Evolutionary conservation across 2,329 filamentous ascomycete species (phyloP).

Genomic region (Cadophora sp.): DNA sequence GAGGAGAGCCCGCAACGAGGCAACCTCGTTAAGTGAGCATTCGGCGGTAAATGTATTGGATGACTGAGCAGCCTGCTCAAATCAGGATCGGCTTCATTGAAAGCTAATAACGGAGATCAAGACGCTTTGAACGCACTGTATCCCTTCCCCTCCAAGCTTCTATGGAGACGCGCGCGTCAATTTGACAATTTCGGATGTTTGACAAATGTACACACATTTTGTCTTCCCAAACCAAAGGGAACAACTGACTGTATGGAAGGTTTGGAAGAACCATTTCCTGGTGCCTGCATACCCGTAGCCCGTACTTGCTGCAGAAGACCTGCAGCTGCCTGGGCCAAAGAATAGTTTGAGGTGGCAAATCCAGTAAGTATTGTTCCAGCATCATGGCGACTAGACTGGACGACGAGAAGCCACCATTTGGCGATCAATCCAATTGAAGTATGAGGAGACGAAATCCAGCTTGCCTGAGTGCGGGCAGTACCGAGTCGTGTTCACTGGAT

Average conservation of each 20-base stretch:
- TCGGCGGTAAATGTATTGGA: conserved; percentile 25
- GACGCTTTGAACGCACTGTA: conserved; percentile 24
- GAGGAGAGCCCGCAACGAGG: conserved; percentile 19
- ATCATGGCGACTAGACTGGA: conserved; percentile 23
- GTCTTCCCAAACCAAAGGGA: not conserved
- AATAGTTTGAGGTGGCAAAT: not conserved
- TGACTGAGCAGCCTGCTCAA: conserved; percentile 14
- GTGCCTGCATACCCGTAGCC: conserved; percentile 34
- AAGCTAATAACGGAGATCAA: conserved; percentile 24
- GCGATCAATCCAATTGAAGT: conserved; percentile 21
- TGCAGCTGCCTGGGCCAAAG: conserved; percentile 1
- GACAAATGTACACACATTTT: conserved; percentile 1
- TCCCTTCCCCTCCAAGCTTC: conserved; percentile 15
- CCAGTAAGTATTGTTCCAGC: conserved; percentile 17
- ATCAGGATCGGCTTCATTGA: conserved; percentile 13
- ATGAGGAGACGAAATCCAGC: conserved; percentile 13
- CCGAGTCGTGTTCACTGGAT: conserved; percentile 25
- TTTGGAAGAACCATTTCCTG: conserved; percentile 18
- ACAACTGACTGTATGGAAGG: not conserved
- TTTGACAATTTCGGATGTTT: conserved; percentile 21
- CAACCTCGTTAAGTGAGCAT: not conserved
- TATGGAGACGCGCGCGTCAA: conserved; percentile 26
- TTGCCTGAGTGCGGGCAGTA: conserved; percentile 21
- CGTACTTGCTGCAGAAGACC: conserved; percentile 20
- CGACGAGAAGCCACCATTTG: conserved; percentile 14